These are phyloP conservation scores for Wolfiporia cocos DNA, from an alignment of 1,284 basidiomycete species.

Conservation along the genomic window DNA sequence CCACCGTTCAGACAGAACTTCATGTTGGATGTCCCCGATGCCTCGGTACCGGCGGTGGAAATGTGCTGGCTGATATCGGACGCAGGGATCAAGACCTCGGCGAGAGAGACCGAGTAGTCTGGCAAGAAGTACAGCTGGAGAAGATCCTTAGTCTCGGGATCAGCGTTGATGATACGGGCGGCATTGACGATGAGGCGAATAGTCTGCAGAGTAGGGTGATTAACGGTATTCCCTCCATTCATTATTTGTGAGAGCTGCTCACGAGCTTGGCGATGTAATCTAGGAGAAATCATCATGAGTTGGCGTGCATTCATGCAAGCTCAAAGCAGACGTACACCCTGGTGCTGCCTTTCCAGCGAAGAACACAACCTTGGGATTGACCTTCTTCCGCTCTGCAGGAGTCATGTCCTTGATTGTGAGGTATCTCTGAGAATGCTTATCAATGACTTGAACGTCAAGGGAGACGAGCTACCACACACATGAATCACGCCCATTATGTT, in stretches of 20 bases:
- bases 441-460: neutral
- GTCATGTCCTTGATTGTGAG: slow-evolving; percentile 74
- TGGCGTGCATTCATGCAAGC: no score
- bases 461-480: slow-evolving; percentile 36
- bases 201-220: slow-evolving; percentile 38
- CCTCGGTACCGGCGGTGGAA: slow-evolving; percentile 90
- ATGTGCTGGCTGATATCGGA: slow-evolving; percentile 92
- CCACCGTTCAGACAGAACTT: slow-evolving; percentile 89
- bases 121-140: slow-evolving; percentile 83
- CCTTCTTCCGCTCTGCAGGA: slow-evolving; percentile 73
- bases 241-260: no score
- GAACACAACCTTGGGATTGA: slow-evolving; percentile 77
- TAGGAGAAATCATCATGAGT: no score
- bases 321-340: slow-evolving; percentile 66
- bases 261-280: slow-evolving; percentile 79
- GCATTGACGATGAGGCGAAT: slow-evolving; percentile 90
- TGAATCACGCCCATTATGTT: slow-evolving; percentile 86
- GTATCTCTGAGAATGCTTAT: slow-evolving; percentile 54
- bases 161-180: slow-evolving; percentile 77
- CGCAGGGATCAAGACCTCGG: slow-evolving; percentile 88
- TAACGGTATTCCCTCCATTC: no score
- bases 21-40: slow-evolving; percentile 89
- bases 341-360: slow-evolving; percentile 89
- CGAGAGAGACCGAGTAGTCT: slow-evolving; percentile 86
- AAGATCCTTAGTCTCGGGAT: slow-evolving; percentile 81